phyloP scores from a whole-genome alignment of 2,329 filamentous ascomycete genomes.

The Dothideomycetes sp. region DNA sequence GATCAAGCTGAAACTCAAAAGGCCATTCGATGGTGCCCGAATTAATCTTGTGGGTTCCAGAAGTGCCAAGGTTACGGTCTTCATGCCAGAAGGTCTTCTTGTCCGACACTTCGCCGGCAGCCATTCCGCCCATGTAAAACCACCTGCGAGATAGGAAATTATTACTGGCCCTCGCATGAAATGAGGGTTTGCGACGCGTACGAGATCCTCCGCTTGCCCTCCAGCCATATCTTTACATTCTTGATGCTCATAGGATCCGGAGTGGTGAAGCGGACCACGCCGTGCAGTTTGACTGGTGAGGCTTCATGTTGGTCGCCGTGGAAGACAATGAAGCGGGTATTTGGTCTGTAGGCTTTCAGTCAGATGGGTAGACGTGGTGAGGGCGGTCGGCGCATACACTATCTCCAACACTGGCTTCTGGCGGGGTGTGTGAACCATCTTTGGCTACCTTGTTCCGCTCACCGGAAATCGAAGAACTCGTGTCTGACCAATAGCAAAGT shows the following conservation, averaged over 20 bases:
- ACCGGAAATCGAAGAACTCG: no score
- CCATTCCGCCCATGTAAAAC: slow-evolving; percentile 25
- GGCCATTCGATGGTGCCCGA: slow-evolving; percentile 38
- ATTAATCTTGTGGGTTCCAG: slow-evolving; percentile 38
- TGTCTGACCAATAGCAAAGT: no score
- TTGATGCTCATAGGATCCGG: slow-evolving; percentile 36
- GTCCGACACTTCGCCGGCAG: slow-evolving; percentile 29
- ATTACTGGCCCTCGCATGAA: neutral
- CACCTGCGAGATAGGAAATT: slow-evolving; percentile 13
- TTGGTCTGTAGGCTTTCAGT: slow-evolving; percentile 22
- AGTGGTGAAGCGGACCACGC: slow-evolving; percentile 34
- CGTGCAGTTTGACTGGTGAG: slow-evolving; percentile 32
- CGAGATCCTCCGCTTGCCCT: slow-evolving; percentile 37
- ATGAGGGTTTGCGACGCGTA: slow-evolving; percentile 15
- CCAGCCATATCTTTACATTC: slow-evolving; percentile 34
- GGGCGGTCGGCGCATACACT: slow-evolving; percentile 20
- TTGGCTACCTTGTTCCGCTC: neutral
- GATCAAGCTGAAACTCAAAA: slow-evolving; percentile 36
- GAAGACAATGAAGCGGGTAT: slow-evolving; percentile 38
- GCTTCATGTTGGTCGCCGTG: slow-evolving; percentile 36
- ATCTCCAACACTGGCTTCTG: slow-evolving; percentile 29
- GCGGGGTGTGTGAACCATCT: slow-evolving; percentile 10
- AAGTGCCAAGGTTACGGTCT: slow-evolving; percentile 32
- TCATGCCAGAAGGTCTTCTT: slow-evolving; percentile 37
- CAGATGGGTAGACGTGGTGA: slow-evolving; percentile 3